phyloP scores from a whole-genome alignment of 192 early-diverging fungal genomes.

The Backusella australiensis region DNA sequence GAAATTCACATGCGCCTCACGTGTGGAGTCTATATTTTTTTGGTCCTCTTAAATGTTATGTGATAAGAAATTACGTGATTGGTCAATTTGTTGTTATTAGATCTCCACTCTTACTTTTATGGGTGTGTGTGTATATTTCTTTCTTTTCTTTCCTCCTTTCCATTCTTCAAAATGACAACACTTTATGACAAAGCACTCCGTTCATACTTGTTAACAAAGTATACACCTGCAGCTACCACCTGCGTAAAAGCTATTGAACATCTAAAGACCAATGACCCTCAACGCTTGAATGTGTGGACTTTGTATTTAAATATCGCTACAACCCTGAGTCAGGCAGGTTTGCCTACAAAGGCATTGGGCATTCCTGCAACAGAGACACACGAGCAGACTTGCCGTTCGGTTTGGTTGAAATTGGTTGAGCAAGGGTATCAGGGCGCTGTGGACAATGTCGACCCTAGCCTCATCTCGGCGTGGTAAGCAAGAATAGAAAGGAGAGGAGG shows the following conservation, averaged over 20 bases:
- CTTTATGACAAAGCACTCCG: slow-evolving; percentile 33
- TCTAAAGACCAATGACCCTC: not conserved
- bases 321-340: not conserved
- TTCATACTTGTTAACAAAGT: slow-evolving; percentile 26
- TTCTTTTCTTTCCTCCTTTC: not conserved
- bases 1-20: not conserved
- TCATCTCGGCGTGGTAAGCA: slow-evolving; percentile 26
- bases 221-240: slow-evolving; percentile 20
- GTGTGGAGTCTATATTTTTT: not conserved
- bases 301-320: slow-evolving; percentile 22
- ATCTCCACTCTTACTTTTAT: not conserved
- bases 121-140: not conserved
- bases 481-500: not conserved
- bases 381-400: not conserved
- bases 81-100: not conserved
- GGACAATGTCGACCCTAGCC: slow-evolving; percentile 8
- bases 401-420: slow-evolving; percentile 8
- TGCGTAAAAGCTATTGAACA: slow-evolving; percentile 25
- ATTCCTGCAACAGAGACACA: not conserved
- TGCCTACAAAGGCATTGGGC: not conserved
- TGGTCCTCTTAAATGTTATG: not conserved
- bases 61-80: not conserved
- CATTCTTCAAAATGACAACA: not conserved
- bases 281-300: slow-evolving; percentile 13
- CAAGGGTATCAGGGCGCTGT: not conserved